Percentiles rank a stretch among this genome's conserved stretches.
These are phyloP conservation scores for Fusarium abutilonis DNA, from an alignment of 2,329 filamentous ascomycete genomes.

Conservation along the genomic window DNA sequence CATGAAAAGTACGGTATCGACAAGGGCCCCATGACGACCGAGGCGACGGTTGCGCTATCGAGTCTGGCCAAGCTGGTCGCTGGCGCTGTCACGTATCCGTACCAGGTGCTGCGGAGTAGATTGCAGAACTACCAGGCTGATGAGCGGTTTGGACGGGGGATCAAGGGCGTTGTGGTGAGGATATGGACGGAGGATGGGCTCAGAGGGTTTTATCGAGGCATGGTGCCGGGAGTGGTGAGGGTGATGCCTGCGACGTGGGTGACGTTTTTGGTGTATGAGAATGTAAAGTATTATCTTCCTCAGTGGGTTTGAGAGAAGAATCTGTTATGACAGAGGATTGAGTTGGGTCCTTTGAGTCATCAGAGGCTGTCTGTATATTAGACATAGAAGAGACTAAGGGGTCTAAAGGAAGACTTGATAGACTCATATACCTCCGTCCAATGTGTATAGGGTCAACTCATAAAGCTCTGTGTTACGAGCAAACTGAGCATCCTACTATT, in stretches of 20 bases:
- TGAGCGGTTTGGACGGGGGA: constrained; percentile 74
- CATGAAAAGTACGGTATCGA: constrained; percentile 32
- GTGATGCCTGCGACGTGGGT: constrained; percentile 96
- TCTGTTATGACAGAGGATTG: constrained; percentile 6
- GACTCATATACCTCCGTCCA: not conserved
- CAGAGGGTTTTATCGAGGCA: constrained; percentile 88
- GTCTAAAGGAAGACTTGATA: not conserved
- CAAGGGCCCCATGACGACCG: constrained; percentile 64
- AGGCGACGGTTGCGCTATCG: constrained; percentile 83
- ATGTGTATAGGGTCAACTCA: no score
- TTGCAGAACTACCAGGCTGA: constrained; percentile 90
- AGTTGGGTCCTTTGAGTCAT: not conserved
- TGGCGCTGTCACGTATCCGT: constrained; percentile 90
- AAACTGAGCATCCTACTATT: no score
- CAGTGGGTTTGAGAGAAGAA: constrained; percentile 47
- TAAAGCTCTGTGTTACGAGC: no score
- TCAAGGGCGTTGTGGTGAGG: constrained; percentile 74
- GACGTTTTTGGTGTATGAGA: constrained; percentile 97
- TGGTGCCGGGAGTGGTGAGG: constrained; percentile 87
- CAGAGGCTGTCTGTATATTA: constrained; percentile 1
- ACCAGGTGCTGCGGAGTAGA: constrained; percentile 88
- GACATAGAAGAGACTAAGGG: constrained; percentile 3
- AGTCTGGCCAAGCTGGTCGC: constrained; percentile 86
- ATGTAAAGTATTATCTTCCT: constrained; percentile 78
- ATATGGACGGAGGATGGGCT: constrained; percentile 84